A percentile compares a stretch with the other conserved stretches of the same genome.
Evolutionary conservation across 129 eudicot species (phyloP).

Genomic region (Flaveria robusta): DNA sequence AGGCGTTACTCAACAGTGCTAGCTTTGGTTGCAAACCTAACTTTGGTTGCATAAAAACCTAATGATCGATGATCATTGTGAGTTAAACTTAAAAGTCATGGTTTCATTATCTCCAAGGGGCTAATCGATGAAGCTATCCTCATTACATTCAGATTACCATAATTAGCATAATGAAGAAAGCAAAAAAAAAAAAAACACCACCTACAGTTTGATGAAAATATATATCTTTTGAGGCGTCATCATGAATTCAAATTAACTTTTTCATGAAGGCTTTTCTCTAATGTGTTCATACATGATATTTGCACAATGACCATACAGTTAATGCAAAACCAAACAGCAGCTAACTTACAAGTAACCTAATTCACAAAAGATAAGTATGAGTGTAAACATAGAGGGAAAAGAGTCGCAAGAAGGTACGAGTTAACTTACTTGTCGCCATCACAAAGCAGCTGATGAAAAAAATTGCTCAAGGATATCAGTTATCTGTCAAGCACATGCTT

Average conservation of each 20-base stretch:
- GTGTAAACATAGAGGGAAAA: background rate
- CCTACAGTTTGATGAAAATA: too few relatives aligned
- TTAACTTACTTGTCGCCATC: slow-evolving; percentile 42
- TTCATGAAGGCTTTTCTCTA: background rate
- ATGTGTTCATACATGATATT: background rate
- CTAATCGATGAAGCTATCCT: background rate
- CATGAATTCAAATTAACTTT: background rate
- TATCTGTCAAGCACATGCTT: slow-evolving; percentile 28
- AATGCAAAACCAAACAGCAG: background rate
- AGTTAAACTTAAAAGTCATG: too few relatives aligned
- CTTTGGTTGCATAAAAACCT: background rate
- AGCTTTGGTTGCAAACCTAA: too few relatives aligned
- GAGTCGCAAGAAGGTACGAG: slow-evolving; percentile 6
- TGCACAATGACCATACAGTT: background rate
- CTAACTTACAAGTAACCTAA: background rate
- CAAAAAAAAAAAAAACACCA: background rate
- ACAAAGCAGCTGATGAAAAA: slow-evolving; percentile 13
- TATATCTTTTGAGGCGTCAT: too few relatives aligned
- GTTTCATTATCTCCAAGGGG: too few relatives aligned
- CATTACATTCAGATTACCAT: background rate
- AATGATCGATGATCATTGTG: background rate
- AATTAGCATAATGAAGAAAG: background rate
- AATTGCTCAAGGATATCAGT: background rate
- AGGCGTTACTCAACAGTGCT: background rate
- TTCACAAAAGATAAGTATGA: background rate